These are phyloP conservation scores for Tricholoma sp. DNA, from an alignment of 768 basidiomycete species.

Conservation along the genomic window DNA sequence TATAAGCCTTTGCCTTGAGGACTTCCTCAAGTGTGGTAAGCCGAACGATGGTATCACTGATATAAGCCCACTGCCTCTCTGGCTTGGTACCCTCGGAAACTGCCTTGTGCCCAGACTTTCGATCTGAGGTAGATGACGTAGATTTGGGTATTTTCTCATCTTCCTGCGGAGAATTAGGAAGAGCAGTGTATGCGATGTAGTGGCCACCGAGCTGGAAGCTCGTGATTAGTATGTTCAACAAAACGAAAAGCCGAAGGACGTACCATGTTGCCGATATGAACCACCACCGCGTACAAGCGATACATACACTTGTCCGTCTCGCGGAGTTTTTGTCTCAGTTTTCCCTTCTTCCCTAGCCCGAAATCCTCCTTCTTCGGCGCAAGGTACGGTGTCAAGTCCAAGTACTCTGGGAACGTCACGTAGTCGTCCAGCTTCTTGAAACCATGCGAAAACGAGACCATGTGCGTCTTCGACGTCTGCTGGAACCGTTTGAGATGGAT, in stretches of 20 bases:
- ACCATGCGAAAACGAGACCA: constrained; percentile 60
- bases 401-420: constrained; percentile 81
- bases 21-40: constrained; percentile 83
- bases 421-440: constrained; percentile 92
- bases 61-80: constrained; percentile 80
- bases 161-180: constrained; percentile 36
- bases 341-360: constrained; percentile 38
- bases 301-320: constrained; percentile 47
- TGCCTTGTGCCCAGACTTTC: constrained; percentile 4
- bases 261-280: constrained; percentile 87
- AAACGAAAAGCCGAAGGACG: constrained; percentile 13
- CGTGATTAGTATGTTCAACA: constrained; percentile 6
- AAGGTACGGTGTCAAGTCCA: constrained; percentile 84
- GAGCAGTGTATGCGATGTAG: constrained; percentile 81
- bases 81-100: constrained; percentile 9
- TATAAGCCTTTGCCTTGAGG: constrained; percentile 85
- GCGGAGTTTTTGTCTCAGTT: constrained; percentile 17
- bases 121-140: not conserved
- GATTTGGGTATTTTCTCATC: constrained; percentile 3
- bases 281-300: constrained; percentile 75
- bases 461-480: constrained; percentile 62
- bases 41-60: constrained; percentile 86
- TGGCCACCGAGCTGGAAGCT: constrained; percentile 73
- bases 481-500: constrained; percentile 95
- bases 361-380: constrained; percentile 77